phyloP scores from a whole-genome alignment of 140 eudicot species.

The Ambrosia hybrid region DNA sequence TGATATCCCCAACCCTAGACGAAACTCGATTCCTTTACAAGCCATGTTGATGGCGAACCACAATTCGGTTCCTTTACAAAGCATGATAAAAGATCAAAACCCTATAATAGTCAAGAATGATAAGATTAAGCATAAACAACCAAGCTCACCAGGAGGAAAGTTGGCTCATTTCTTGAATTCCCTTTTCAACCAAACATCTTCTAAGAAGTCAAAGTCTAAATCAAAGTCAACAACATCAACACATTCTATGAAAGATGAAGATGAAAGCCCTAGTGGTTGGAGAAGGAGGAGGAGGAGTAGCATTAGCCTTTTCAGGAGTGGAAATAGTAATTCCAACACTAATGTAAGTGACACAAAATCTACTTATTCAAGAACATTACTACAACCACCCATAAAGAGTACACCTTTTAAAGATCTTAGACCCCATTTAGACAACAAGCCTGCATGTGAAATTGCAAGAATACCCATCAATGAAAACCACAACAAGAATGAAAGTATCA shows the following conservation, averaged over 20 bases:
- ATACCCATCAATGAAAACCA: conserved; percentile 26
- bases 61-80: conserved; percentile 44
- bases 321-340: conserved; percentile 27
- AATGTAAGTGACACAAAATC: conserved; percentile 39
- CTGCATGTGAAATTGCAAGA: conserved; percentile 31
- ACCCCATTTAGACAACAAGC: conserved; percentile 35
- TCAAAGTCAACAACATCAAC: conserved; percentile 41
- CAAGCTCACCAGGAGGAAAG: conserved; percentile 91
- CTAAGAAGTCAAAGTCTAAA: conserved; percentile 56
- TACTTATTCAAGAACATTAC: conserved; percentile 49
- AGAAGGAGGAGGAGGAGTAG: conserved; percentile 79
- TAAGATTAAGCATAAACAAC: conserved; percentile 59
- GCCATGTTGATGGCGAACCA: conserved; percentile 35
- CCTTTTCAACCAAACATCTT: conserved; percentile 64
- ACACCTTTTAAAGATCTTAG: conserved; percentile 33
- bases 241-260: conserved; percentile 49
- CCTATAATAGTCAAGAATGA: conserved; percentile 32
- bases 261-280: conserved; percentile 62
- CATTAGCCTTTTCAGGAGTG: conserved; percentile 64
- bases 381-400: conserved; percentile 45
- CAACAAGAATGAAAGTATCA: conserved; percentile 36
- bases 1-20: conserved; percentile 50
- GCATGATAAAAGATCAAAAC: conserved; percentile 35
- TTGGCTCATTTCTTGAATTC: conserved; percentile 83
- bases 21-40: conserved; percentile 49